phyloP scores from a whole-genome alignment of 2,329 filamentous ascomycete genomes.

The Nemania sp. region DNA sequence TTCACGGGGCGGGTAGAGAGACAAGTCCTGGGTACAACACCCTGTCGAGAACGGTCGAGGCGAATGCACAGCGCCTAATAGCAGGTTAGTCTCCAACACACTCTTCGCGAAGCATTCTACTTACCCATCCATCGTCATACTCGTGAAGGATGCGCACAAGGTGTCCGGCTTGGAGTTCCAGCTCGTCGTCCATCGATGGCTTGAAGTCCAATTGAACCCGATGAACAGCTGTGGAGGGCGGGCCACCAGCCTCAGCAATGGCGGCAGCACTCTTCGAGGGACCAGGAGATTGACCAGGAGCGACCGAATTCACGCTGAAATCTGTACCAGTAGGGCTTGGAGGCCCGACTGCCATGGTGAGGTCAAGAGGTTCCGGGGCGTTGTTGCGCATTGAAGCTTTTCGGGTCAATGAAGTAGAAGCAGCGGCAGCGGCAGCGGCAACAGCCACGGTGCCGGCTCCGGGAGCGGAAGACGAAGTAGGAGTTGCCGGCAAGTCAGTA shows the following conservation, averaged over 20 bases:
- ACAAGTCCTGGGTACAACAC: slow-evolving; percentile 91
- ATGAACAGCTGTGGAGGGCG: slow-evolving; percentile 70
- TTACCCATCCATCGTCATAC: slow-evolving; percentile 98
- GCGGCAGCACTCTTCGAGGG: slow-evolving; percentile 59
- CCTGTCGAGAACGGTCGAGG: slow-evolving; percentile 88
- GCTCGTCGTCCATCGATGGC: slow-evolving; percentile 89
- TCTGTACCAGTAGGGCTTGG: slow-evolving; percentile 68
- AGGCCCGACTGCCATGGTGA: slow-evolving; percentile 55
- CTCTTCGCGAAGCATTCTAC: slow-evolving; percentile 42
- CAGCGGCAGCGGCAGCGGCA: slow-evolving; percentile 36
- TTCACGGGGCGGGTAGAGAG: slow-evolving; percentile 91
- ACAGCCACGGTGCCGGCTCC: slow-evolving; percentile 47
- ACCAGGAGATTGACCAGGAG: slow-evolving; percentile 50
- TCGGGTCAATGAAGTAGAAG: slow-evolving; percentile 42
- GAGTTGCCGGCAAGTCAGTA: slow-evolving; percentile 36
- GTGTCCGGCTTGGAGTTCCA: slow-evolving; percentile 79
- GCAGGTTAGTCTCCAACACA: slow-evolving; percentile 29
- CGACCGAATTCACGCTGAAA: slow-evolving; percentile 61
- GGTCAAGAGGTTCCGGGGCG: slow-evolving; percentile 55
- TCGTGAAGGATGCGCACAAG: slow-evolving; percentile 89
- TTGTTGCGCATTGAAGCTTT: slow-evolving; percentile 62
- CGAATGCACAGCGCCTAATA: slow-evolving; percentile 82
- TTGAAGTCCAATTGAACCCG: slow-evolving; percentile 94
- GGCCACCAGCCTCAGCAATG: slow-evolving; percentile 66
- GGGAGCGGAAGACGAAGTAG: slow-evolving; percentile 44